Evolutionary conservation across 2,329 filamentous ascomycete species (phyloP), one percentile per base, ranked within the genome.

Genomic region (Claviceps sp.): DNA sequence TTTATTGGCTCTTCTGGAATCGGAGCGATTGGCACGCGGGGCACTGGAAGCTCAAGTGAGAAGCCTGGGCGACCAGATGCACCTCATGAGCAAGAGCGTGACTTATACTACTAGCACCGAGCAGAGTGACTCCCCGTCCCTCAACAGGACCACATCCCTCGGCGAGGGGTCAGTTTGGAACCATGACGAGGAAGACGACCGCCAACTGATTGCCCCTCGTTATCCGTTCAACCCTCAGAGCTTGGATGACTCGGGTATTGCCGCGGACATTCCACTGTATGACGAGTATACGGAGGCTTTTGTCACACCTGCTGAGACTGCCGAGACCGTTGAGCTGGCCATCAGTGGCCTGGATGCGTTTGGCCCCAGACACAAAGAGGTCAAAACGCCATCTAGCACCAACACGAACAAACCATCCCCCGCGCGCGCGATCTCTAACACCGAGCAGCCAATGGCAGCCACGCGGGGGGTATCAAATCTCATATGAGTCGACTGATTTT

Each of bases 321-420:
- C 71, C 56, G 80, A 77, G 3, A 76, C 77, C 1, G 62, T 63
- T 10, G 76, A 80, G 59, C 47, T n/a, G 19, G 74, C 76, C 50
- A 59, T 62, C 7, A 64, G 65, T 34, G 68, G 57, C 24, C 71
- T 69, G 50, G 69, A 69, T 3, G 69, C 60, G 4, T 72, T 70
- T 54, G 69, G 68, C 1, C 72, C 70, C 26, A 68, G 68, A 19
- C 66, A 69, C 48, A 64, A 67, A 16, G 59, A 67, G 10, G 59
- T 65, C 19, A 66, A 64, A 46, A 65, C 67, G 49, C 75, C 76
- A 56, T 78, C 70, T 61, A 79, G 81, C 1, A 79, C 78, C 22
- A 77, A 78, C 56, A 79, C 78, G 22, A 77, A 78, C 56, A 84
- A 80, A 44, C 72, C 88, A 60, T 86, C 78, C 30, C 70, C 85